Base-by-base conservation (phyloP, 2,329 filamentous ascomycete species). In the Plectosphaerella plurivora region DNA sequence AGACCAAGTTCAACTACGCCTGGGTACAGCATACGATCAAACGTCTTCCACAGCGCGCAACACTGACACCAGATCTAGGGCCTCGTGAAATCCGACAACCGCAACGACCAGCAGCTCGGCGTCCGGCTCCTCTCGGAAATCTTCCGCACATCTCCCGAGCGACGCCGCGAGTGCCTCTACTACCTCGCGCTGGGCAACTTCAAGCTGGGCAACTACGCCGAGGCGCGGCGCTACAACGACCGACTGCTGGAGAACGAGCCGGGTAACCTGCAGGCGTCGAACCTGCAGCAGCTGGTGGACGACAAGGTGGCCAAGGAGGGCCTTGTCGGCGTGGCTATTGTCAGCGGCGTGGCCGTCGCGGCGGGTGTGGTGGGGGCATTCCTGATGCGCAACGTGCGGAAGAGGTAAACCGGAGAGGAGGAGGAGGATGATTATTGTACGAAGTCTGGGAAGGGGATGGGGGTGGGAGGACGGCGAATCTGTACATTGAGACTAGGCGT, bases 1-100 rank as follows among this genome's bases (percentile, higher is more conserved):
- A 99, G 73, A 99, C 94, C 56, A 97, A 97, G 70, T 99, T 99
- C 83, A 99, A 99, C 84, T 97, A 93, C 71, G 93, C 94, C 67
- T 99, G 94, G 94, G 91, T 96, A 83, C 53, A 12, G 77, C 36
- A 36, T 8, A 7, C 28, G 8, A 33, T 9, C 28, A 33, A 33
- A 12, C 28, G 28, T n/a, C 18, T 33, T 28, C 20, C 7, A 3
- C 24, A 45, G 16, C 12, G 20, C 33, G 33, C 10, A 12, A 18
- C 24, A 3, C 33, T 24, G 4, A 12, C 24, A 16, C 41, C 1
- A 8, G 18, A 10, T 39, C 5, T 60, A 96, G 91, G 94, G 94
- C 60, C 82, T 99, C 60, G 96, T 99, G 64, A 99, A 97, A 78
- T 97, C 93, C 56, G 86, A 84, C 68, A 74, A 79, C 50, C 89